Evolutionary conservation across 1,139 yeast species (phyloP), one percentile per base, ranked within the genome.

Genomic region (Suhomyces atakaporum): DNA sequence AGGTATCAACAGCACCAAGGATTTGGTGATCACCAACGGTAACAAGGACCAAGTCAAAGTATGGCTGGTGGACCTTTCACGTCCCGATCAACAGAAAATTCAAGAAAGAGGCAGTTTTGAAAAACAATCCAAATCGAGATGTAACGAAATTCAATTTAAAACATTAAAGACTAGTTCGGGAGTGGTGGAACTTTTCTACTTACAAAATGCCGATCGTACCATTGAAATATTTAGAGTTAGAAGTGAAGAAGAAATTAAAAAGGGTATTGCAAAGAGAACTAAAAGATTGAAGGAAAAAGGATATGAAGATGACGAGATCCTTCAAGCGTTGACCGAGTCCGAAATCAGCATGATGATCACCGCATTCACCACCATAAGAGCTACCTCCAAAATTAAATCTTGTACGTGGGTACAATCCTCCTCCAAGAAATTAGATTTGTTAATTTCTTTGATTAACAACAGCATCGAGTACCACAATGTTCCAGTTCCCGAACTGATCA

Each of bases 201-300:
- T 87, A 30, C 90, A 86, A 48, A 89, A 87, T 51, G 73, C 84
- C 12, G 97, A 89, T 58, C 77, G 84, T 58, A 78, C 89, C 0
- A 66, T 85, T n/a, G 97, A 92, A 60, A 49, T 88, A 1, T 90
- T 83, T 67, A 75, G 96, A 57, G 63, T 87, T 13, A 78, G 97
- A 56, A 64, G 81, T 1, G 75, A 73, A n/a, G 86, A 82, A 14
- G 98, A 92, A 62, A 76, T 89, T 31, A 71, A 79, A 39, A 86
- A 85, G 59, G 94, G 95, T 3, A 73, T 84, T 4, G 72, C 81
- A 30, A 83, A 87, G 49, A 81, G 96, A 65, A 83, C 82, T 33
- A 85, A 85, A 56, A 77, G 97, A 59, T 70, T 88, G 39, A 69
- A 65, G 43, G 95, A 86, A 36, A 85, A 84, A 51, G 90, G 54